Percentiles rank a stretch among this genome's conserved stretches.
Conservation (phyloP, 139 green algal species). For the Tetradesmus obliquus region DNA sequence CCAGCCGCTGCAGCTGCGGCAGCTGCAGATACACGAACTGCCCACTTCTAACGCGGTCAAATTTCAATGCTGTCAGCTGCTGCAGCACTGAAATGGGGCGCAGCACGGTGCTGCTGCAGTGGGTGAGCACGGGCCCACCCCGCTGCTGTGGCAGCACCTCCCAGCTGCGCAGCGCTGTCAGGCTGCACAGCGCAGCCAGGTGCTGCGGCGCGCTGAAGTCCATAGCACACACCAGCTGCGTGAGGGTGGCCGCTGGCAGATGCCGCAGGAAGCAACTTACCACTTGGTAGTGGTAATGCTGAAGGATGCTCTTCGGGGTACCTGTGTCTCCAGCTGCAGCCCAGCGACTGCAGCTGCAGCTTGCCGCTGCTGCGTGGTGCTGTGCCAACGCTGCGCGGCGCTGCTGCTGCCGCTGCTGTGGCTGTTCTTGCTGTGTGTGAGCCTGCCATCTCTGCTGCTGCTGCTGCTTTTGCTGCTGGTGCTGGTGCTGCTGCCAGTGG, state of each 20-base stretch:
- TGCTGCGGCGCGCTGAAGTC: neutral
- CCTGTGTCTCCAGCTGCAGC: too few species aligned
- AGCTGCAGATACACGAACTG: neutral
- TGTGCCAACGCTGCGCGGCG: too few species aligned
- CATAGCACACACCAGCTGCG: neutral
- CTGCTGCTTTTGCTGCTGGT: too few species aligned
- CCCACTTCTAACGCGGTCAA: neutral
- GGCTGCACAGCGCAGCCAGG: neutral
- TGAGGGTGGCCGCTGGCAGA: slow-evolving; percentile 16
- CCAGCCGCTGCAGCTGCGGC: neutral
- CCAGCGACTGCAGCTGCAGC: too few species aligned
- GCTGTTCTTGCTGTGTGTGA: too few species aligned
- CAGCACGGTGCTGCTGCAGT: neutral
- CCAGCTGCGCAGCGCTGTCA: neutral
- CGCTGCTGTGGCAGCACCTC: neutral
- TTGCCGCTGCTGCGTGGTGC: too few species aligned
- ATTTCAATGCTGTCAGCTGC: too few species aligned
- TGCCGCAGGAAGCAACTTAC: neutral
- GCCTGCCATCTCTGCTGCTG: too few species aligned
- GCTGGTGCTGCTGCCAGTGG: too few species aligned
- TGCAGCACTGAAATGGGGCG: neutral
- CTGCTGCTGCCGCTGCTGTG: too few species aligned
- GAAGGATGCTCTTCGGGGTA: too few species aligned
- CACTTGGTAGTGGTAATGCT: too few species aligned
- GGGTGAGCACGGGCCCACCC: neutral